Base-by-base conservation (phyloP, 2,329 filamentous ascomycete genomes). In the Coniochaeta sp. region DNA sequence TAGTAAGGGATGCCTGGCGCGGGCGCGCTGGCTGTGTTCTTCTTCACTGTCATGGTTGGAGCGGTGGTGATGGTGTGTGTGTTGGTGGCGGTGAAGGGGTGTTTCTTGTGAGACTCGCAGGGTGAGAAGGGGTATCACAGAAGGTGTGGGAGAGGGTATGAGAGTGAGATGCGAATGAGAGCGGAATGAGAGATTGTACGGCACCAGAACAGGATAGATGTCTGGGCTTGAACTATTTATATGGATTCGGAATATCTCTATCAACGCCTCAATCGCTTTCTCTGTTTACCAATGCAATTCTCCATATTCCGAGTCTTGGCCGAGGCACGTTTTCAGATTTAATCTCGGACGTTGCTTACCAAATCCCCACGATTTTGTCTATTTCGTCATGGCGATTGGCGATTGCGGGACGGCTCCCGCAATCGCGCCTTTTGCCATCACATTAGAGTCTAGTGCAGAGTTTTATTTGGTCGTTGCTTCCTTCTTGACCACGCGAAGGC, bases 1-100 rank as follows among this genome's bases (percentile, higher is more conserved):
- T 72, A 82, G 64, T 69, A 82, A 46, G 77, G 71, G 46, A 71
- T 69, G 57, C 72, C 73, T 4, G 67, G 57, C 9, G 75, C 76
- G 49, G 68, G 63, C 56, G 71, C 63, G 61, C 64, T 72, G 32
- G 60, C 58, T 27, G 63, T 61, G 40, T 53, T 38, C 49, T 61
- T 61, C 54, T 31, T 32, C 18, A 58, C 30, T 4, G 59, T 57
- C 58, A 61, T 62, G 35, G n/a, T n/a, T n/a, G n/a, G n/a, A n/a
- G 35, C 28, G 20, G 10, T 24, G 40, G 20, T 16, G 6, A 9
- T 6, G 20, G 3, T 7, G 33, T 18, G 33, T 14, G 33, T 9
- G 12, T 22, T 22, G 33, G 16, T 38, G 33, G 33, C 18, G 33
- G 33, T n/a, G 18, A 22, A 18, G 6, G 16, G n/a, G n/a, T n/a